phyloP scores from a whole-genome alignment of 768 basidiomycete genomes.

The Mycena filopes region DNA sequence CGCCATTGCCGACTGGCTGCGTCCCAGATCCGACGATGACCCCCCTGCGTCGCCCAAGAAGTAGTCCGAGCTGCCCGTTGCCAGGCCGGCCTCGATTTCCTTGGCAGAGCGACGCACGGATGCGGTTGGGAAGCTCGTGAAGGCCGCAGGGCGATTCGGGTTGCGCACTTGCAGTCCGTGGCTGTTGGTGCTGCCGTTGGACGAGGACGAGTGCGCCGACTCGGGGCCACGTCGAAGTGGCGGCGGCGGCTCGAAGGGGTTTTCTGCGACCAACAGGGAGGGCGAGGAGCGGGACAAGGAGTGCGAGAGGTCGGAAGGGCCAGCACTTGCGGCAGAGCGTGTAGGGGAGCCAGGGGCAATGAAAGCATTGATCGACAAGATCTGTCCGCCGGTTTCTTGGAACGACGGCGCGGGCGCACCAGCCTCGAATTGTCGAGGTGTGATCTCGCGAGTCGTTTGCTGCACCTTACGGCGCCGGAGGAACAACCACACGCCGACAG shows the following conservation, averaged over 20 bases:
- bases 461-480: conserved; percentile 22
- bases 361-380: conserved; percentile 38
- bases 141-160: conserved; percentile 24
- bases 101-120: conserved; percentile 36
- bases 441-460: conserved; percentile 12
- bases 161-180: conserved; percentile 27
- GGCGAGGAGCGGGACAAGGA: conserved; percentile 3
- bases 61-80: conserved; percentile 25
- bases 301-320: conserved; percentile 9
- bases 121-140: conserved; percentile 32
- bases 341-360: conserved; percentile 20
- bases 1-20: conserved; percentile 19
- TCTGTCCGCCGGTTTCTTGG: conserved; percentile 29
- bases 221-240: not conserved
- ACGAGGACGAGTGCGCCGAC: not conserved
- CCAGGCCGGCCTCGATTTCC: conserved; percentile 32
- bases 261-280: no score
- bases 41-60: not conserved
- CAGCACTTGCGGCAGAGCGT: conserved; percentile 10
- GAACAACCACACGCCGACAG: conserved; percentile 34
- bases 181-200: conserved; percentile 12
- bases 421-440: conserved; percentile 28
- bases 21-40: conserved; percentile 8
- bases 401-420: conserved; percentile 18
- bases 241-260: conserved; percentile 1